A percentile compares a stretch with the other conserved stretches of the same genome.
phyloP scores from a whole-genome alignment of 306 rosid genomes.

The Acacia crassicarpa region DNA sequence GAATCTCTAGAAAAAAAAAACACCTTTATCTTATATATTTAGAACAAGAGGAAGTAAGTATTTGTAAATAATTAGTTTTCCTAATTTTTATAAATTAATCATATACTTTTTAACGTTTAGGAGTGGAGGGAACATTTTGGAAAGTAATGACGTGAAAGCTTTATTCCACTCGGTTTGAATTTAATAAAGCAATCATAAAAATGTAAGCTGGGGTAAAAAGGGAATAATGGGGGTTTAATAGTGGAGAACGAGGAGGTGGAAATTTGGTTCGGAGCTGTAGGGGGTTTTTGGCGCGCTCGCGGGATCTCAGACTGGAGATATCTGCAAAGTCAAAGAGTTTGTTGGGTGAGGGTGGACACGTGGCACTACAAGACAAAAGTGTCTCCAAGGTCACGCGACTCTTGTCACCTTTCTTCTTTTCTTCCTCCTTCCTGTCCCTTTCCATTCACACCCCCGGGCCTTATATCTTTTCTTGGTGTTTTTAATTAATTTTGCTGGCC shows the following conservation, averaged over 20 bases:
- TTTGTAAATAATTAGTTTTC: no score
- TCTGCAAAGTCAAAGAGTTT: constrained; percentile 61
- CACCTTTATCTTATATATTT: no score
- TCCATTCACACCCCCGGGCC: not conserved
- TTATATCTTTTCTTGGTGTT: no score
- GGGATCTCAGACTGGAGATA: not conserved
- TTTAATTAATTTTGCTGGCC: no score
- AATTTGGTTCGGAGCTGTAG: not conserved
- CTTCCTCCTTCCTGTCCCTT: not conserved
- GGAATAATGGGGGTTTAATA: not conserved
- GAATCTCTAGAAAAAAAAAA: no score
- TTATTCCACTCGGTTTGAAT: not conserved
- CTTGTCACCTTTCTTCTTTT: constrained; percentile 17
- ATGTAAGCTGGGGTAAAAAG: not conserved
- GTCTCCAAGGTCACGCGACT: constrained; percentile 45
- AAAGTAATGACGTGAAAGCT: constrained; percentile 8
- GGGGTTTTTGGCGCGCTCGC: not conserved
- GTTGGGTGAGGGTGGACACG: constrained; percentile 42
- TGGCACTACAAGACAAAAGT: constrained; percentile 42
- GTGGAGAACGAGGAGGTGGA: no score
- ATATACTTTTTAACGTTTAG: no score
- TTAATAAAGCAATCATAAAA: no score
- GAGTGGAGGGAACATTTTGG: not conserved
- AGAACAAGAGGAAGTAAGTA: no score
- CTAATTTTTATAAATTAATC: no score